These are phyloP conservation scores for Fragaria ananassa DNA, from an alignment of 306 rosid species.

Conservation along the genomic window DNA sequence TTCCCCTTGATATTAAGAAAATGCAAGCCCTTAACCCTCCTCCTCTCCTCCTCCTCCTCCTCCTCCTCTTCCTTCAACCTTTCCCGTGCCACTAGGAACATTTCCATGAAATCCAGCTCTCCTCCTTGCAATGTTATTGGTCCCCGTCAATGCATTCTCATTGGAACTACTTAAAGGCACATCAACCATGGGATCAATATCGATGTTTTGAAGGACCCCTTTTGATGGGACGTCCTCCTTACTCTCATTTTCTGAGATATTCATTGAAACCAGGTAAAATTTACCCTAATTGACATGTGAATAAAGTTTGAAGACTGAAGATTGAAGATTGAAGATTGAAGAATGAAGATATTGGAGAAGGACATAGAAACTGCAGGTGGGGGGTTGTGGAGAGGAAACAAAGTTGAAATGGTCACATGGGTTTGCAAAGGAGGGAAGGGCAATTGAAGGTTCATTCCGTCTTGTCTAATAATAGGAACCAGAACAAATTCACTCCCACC, in stretches of 20 bases:
- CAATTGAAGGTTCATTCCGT: not conserved
- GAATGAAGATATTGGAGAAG: not conserved
- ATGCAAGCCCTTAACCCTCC: conserved; percentile 60
- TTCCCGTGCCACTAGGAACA: conserved; percentile 16
- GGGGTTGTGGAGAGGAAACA: conserved; percentile 10
- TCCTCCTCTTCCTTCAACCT: conserved; percentile 30
- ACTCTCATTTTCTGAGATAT: conserved; percentile 20
- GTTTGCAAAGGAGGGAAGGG: conserved; percentile 14
- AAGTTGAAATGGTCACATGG: conserved; percentile 20
- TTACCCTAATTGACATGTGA: not conserved
- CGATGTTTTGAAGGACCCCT: conserved; percentile 56
- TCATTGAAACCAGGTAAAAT: conserved; percentile 10
- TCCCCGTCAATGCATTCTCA: conserved; percentile 10
- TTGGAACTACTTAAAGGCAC: conserved; percentile 16
- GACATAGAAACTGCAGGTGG: conserved; percentile 5
- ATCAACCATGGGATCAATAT: conserved; percentile 49
- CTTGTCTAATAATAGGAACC: conserved; percentile 26
- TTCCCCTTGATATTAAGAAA: conserved; percentile 75
- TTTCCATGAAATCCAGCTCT: conserved; percentile 26
- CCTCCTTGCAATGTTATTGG: conserved; percentile 25
- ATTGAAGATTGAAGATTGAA: not conserved
- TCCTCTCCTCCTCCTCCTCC: conserved; percentile 38
- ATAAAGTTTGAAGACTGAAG: no score
- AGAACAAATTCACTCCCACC: not conserved
- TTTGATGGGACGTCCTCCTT: conserved; percentile 31